Percentiles rank a stretch among this genome's conserved stretches.
These are phyloP conservation scores for Emergomyces pasteurianus DNA, from an alignment of 2,329 filamentous ascomycete species.

Conservation along the genomic window DNA sequence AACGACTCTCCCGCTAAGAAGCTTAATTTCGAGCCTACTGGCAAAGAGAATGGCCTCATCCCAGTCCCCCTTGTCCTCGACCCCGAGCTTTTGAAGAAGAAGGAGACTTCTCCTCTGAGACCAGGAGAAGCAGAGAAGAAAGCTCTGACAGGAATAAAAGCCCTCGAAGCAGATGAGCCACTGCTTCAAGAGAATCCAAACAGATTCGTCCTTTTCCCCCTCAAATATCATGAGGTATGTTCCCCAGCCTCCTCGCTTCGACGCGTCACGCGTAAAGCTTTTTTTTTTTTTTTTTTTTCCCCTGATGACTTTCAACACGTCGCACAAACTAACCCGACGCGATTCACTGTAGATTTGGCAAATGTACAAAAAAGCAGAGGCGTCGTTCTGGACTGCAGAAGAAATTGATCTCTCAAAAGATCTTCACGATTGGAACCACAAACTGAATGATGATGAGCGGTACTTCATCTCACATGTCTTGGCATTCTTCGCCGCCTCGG, in stretches of 20 bases:
- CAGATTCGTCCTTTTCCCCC: conserved; percentile 94
- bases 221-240: conserved; percentile 98
- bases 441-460: conserved; percentile 88
- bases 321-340: conserved; percentile 26
- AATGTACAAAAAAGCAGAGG: conserved; percentile 99
- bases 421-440: conserved; percentile 98
- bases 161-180: conserved; percentile 71
- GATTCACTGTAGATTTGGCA: conserved; percentile 71
- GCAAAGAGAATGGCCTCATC: conserved; percentile 70
- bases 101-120: background rate
- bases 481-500: conserved; percentile 96
- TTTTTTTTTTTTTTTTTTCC: conserved; percentile 4
- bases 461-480: conserved; percentile 98
- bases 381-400: conserved; percentile 99
- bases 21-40: conserved; percentile 58
- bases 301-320: background rate
- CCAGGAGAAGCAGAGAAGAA: conserved; percentile 8
- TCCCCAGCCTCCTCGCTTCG: conserved; percentile 28
- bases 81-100: conserved; percentile 43
- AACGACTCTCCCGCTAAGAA: conserved; percentile 80
- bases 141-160: conserved; percentile 43
- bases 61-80: conserved; percentile 41
- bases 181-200: conserved; percentile 90
- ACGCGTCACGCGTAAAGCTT: conserved; percentile 57
- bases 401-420: conserved; percentile 99